Evolutionary conservation across 129 eudicot species (phyloP).

Genomic region (Arctium lappa): DNA sequence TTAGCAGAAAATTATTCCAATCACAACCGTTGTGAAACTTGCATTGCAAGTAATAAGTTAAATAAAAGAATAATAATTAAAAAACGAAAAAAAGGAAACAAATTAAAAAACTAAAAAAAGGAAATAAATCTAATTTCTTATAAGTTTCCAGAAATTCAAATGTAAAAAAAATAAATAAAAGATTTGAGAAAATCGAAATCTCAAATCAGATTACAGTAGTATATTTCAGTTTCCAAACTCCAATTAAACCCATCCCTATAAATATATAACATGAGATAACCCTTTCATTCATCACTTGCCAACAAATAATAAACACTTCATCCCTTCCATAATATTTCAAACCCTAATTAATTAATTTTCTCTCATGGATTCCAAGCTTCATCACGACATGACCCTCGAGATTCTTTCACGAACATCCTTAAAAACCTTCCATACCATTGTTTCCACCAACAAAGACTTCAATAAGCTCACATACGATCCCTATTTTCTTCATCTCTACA

Average conservation of each 20-base stretch:
- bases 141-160: background rate
- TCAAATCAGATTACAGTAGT: too few species aligned
- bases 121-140: too few species aligned
- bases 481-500: background rate
- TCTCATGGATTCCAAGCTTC: conserved; percentile 8
- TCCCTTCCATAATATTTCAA: background rate
- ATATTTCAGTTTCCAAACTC: too few species aligned
- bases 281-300: too few species aligned
- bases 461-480: background rate
- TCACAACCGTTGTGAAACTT: background rate
- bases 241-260: background rate
- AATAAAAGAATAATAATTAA: too few species aligned
- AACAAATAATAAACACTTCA: too few species aligned
- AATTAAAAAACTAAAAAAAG: too few species aligned
- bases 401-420: conserved; percentile 10
- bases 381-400: conserved; percentile 1
- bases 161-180: background rate
- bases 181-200: background rate
- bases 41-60: background rate
- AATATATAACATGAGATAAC: background rate
- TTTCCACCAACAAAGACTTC: conserved; percentile 3
- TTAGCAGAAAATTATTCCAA: too few species aligned
- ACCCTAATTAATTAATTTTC: background rate
- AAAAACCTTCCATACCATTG: conserved; percentile 8
- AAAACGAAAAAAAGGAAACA: background rate